Evolutionary conservation across 2,329 filamentous ascomycete species (phyloP).

Genomic region (Lomentospora prolificans): DNA sequence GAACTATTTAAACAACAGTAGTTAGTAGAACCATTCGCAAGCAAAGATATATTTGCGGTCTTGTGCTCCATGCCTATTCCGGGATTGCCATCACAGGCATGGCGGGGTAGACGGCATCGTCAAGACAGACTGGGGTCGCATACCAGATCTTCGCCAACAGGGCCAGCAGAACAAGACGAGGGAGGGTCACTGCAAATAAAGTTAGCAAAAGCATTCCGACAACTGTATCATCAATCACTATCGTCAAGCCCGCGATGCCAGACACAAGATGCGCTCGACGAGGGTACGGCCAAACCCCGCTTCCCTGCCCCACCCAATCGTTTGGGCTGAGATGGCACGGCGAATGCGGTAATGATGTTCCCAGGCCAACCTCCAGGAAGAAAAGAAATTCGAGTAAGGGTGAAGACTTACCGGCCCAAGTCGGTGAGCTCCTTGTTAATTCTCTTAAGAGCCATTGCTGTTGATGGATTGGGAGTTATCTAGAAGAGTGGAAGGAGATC

Average conservation of each 20-base stretch:
- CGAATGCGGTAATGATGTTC: not conserved
- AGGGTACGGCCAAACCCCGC: not conserved
- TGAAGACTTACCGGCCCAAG: slow-evolving; percentile 63
- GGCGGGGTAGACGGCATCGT: not conserved
- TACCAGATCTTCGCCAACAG: slow-evolving; percentile 97
- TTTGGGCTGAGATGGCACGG: not conserved
- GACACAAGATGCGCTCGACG: not conserved
- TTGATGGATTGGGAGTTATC: slow-evolving; percentile 10
- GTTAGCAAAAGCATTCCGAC: slow-evolving; percentile 11
- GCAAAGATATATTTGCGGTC: not conserved
- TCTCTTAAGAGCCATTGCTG: slow-evolving; percentile 75
- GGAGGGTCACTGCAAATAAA: slow-evolving; percentile 68
- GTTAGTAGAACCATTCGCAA: not conserved
- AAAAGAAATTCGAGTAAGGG: not conserved
- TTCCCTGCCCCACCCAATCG: not conserved
- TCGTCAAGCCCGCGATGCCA: not conserved
- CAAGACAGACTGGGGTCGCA: slow-evolving; percentile 26
- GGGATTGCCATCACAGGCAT: not conserved
- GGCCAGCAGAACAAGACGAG: slow-evolving; percentile 96
- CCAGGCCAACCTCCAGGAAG: not conserved
- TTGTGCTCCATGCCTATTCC: not conserved
- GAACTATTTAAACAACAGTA: slow-evolving; percentile 50
- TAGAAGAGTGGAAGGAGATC: not conserved
- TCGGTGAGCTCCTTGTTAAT: slow-evolving; percentile 93
- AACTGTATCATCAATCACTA: not conserved